Percentiles rank a stretch among this genome's conserved stretches.
These are phyloP conservation scores for Yarrowia sp. DNA, from an alignment of 805 yeast species.

Conservation along the genomic window DNA sequence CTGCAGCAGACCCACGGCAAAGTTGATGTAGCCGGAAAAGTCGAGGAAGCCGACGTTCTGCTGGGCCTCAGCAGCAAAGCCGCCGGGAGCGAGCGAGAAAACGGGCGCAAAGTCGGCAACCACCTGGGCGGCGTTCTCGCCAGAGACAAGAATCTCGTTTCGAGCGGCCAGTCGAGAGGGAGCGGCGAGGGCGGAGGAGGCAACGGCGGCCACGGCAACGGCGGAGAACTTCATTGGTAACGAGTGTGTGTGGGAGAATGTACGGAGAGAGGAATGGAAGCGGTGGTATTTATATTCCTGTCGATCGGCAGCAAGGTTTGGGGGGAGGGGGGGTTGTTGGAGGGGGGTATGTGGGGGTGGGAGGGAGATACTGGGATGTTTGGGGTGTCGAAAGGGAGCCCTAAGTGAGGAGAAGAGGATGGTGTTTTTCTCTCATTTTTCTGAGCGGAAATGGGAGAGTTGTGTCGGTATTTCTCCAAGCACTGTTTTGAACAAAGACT, in stretches of 20 bases:
- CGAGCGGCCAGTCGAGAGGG: neutral
- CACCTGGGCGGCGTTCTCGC: slow-evolving; percentile 16
- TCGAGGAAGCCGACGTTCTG: slow-evolving; percentile 7
- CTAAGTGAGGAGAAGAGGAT: neutral
- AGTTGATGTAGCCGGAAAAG: slow-evolving; percentile 21
- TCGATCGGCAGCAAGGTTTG: neutral
- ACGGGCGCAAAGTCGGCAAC: slow-evolving; percentile 16
- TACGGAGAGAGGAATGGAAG: neutral
- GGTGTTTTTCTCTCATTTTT: neutral
- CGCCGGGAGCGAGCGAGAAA: slow-evolving; percentile 12
- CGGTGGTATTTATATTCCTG: slow-evolving; percentile 1
- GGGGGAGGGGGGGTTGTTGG: neutral
- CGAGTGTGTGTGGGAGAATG: neutral
- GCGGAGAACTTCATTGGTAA: slow-evolving; percentile 11
- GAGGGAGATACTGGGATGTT: neutral
- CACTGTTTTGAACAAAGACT: neutral
- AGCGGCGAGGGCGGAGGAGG: slow-evolving; percentile 6
- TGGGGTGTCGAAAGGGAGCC: neutral
- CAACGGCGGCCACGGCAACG: slow-evolving; percentile 16
- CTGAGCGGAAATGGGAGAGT: too few relatives aligned
- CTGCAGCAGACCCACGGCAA: slow-evolving; percentile 14
- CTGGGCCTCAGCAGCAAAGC: slow-evolving; percentile 16
- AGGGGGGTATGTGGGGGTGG: neutral
- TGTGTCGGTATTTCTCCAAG: neutral
- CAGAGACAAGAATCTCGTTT: neutral